Conservation (phyloP, 73 alveolate genomes). For the Stentor coeruleus region DNA sequence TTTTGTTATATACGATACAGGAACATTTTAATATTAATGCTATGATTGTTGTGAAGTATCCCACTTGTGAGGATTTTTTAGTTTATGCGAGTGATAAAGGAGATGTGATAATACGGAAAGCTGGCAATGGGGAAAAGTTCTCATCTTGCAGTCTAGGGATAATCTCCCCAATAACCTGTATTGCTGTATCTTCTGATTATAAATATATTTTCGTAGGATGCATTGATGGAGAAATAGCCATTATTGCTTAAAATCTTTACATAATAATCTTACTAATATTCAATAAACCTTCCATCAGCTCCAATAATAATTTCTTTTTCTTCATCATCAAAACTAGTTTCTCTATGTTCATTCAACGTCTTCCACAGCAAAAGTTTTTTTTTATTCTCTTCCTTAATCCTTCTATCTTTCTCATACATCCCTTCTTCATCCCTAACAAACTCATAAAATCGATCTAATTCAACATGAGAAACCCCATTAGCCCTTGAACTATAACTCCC, state of each 20-base stretch:
- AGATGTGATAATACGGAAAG: constrained; percentile 52
- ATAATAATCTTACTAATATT: too few relatives aligned
- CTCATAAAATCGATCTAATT: constrained; percentile 40
- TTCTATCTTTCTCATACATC: constrained; percentile 14
- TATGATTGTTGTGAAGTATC: constrained; percentile 43
- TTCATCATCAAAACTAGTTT: background rate
- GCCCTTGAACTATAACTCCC: constrained; percentile 45
- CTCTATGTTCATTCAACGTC: background rate
- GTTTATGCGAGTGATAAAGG: constrained; percentile 83
- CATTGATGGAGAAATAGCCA: constrained; percentile 75
- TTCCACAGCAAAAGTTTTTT: constrained; percentile 25
- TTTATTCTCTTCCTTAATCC: constrained; percentile 29
- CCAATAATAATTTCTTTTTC: background rate
- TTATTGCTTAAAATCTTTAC: too few relatives aligned
- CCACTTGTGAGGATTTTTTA: constrained; percentile 51
- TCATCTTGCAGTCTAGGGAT: constrained; percentile 46
- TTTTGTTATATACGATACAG: background rate
- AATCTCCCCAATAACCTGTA: constrained; percentile 53
- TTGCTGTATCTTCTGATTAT: constrained; percentile 50
- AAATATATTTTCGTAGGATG: constrained; percentile 62
- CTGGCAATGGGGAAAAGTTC: constrained; percentile 16
- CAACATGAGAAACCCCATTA: constrained; percentile 57
- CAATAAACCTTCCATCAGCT: background rate
- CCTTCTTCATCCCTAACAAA: constrained; percentile 55
- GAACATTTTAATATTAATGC: constrained; percentile 53